These are phyloP conservation scores for Crucihimalaya himalaica DNA, from an alignment of 345 rosid genomes.

Conservation along the genomic window DNA sequence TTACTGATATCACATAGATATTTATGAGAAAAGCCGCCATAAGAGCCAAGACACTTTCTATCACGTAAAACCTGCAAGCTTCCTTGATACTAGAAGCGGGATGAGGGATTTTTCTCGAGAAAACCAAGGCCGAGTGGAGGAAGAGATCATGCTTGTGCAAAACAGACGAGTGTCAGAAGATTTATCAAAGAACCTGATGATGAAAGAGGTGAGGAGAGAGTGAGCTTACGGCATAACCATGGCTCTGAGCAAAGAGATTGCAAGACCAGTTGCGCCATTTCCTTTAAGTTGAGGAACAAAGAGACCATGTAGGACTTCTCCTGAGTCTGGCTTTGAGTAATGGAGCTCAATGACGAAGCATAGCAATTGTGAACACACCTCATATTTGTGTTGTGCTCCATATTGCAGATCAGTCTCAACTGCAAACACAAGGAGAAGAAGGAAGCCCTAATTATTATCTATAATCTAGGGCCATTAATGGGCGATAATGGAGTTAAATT, in stretches of 20 bases:
- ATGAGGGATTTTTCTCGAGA: slow-evolving; percentile 87
- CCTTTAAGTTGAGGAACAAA: slow-evolving; percentile 94
- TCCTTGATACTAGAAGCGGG: slow-evolving; percentile 83
- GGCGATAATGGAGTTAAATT: too few species aligned
- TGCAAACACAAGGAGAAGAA: slow-evolving; percentile 42
- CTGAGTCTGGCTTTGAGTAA: slow-evolving; percentile 74
- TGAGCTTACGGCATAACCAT: slow-evolving; percentile 95
- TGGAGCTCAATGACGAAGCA: slow-evolving; percentile 82
- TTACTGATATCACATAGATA: slow-evolving; percentile 81
- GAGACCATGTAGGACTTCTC: slow-evolving; percentile 78
- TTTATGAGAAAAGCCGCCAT: slow-evolving; percentile 84
- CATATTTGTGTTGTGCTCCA: slow-evolving; percentile 86
- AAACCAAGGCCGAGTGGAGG: slow-evolving; percentile 94
- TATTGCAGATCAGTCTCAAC: slow-evolving; percentile 97
- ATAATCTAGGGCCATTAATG: too few species aligned
- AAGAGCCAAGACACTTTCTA: slow-evolving; percentile 90
- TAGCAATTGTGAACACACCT: slow-evolving; percentile 90
- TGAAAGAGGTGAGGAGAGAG: slow-evolving; percentile 13
- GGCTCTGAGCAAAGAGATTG: slow-evolving; percentile 95
- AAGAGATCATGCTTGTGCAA: slow-evolving; percentile 77
- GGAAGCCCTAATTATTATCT: too few species aligned
- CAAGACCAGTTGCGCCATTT: slow-evolving; percentile 92
- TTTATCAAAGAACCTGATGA: neutral
- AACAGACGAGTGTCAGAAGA: neutral
- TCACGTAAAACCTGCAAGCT: slow-evolving; percentile 82